Base-by-base conservation (phyloP, 805 yeast genomes). In the Ogataea trehalophila region DNA sequence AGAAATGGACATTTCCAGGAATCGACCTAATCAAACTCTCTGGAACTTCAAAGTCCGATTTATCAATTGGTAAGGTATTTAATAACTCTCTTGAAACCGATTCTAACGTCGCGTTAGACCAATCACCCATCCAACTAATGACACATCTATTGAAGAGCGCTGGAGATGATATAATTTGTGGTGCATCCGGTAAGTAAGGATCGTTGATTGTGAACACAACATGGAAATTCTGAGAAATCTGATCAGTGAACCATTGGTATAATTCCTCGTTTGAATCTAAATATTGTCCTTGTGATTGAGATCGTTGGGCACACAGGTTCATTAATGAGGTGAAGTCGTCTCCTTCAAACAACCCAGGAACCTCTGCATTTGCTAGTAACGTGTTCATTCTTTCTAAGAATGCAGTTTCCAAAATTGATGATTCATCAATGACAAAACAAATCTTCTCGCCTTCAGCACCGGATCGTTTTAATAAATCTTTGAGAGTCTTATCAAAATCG, bases 351-450 rank as follows among this genome's bases (percentile, higher is more conserved):
- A 92, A 68, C 4, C 96, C 97, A 0, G 97, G 97, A 36, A 90
- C 75, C 58, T 92, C 97, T 0, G 96, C 87, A 64, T 92, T 92
- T 0, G 97, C 97, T 36, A 92, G 72, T n/a, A 92, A 68, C 0
- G 96, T 87, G 57, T 92, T 92, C 94, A 92, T 89, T 51, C 96
- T 71, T 63, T 92, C 98, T 31, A 92, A 66, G 59, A 91, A 92
- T 0, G 94, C 72, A 0, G 95, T 73, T 33, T 87, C 91, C 38
- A 82, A 56, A 43, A 90, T 79, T 29, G 83, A 79, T 0, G 95
- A 81, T 56, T 92, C 97, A 55, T 89, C 96, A 17, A 92, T 74
- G 18, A 91, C 70, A 46, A 88, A 79, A 53, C 95, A 86, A 0
- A 82, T 63, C 44, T 72, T 76, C 54, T 84, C 84, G 6, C 85